Evolutionary conservation across 768 basidiomycete genomes (phyloP), one percentile per base, ranked within the genome.

Genomic region (Boletus edulis): DNA sequence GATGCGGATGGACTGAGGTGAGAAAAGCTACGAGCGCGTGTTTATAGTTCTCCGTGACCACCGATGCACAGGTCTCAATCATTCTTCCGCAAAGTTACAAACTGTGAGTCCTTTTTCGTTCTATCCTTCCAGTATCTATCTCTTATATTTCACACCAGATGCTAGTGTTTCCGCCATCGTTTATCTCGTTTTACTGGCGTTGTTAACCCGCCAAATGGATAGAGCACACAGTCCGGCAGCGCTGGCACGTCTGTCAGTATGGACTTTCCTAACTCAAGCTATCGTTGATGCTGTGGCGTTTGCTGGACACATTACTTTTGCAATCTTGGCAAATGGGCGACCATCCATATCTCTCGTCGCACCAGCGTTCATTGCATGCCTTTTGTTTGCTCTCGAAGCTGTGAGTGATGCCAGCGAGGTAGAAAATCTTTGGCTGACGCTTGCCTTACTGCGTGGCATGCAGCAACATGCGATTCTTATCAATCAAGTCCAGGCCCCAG

Each of bases 251-350:
- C 78, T 94, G 10, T 95, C 92, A 3, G 76, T 88, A 8, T 94
- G 90, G 87, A 83, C 86, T 1, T 92, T 95, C 67, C 76, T 93
- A 20, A 73, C 85, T 7, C 91, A 94, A 69, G 81, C 87, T 6
- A 81, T 86, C 1, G 80, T 91, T 18, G 94, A 97, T 65, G 82
- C 89, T 0, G 84, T 93, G 41, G 84, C 89, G 0, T 95, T 96
- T 67, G 89, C 90, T 18, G 89, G 88, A 0, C 91, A 95, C 62
- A 84, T 94, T 51, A 94, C 92, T 0, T 87, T 96, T 54, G 91
- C 90, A 5, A 87, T 95, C 52, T 73, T 94, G 37, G 85, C 89
- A 3, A 89, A 94, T 57, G 92, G 92, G 41, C 75, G 85, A 31
- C 82, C 91, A 2, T 92, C 91, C 2, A 70, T 96, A 22, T 86